A percentile compares a stretch with the other conserved stretches of the same genome.
phyloP scores from a whole-genome alignment of 257 asterid genomes.

The Nicotiana noctiflora region DNA sequence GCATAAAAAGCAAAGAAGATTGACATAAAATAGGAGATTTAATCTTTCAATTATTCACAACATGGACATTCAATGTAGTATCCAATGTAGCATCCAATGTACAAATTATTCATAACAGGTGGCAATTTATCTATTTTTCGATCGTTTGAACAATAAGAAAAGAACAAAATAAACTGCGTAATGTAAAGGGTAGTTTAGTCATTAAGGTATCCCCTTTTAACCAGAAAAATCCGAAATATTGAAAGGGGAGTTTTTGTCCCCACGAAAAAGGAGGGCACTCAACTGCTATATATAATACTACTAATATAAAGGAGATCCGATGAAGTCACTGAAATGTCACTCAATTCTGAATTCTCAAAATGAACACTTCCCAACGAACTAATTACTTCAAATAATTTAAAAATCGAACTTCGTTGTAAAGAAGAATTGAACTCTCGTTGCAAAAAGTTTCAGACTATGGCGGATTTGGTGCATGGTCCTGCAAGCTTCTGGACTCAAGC shows the following conservation, averaged over 20 bases:
- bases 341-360: not conserved
- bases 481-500: constrained; percentile 87
- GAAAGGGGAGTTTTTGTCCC: too few species aligned
- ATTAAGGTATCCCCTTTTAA: constrained; percentile 1
- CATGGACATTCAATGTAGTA: too few species aligned
- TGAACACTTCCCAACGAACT: not conserved
- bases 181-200: constrained; percentile 22
- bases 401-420: too few species aligned
- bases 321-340: not conserved
- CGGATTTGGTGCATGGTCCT: constrained; percentile 36
- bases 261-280: not conserved
- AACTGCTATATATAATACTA: too few species aligned
- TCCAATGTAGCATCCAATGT: too few species aligned
- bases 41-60: too few species aligned
- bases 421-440: not conserved
- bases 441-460: constrained; percentile 19
- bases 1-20: too few species aligned
- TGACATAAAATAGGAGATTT: too few species aligned
- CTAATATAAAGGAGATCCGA: not conserved
- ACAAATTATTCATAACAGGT: too few species aligned
- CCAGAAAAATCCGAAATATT: not conserved
- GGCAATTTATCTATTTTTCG: too few species aligned
- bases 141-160: too few species aligned
- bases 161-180: not conserved
- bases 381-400: too few species aligned